Evolutionary conservation across 768 basidiomycete genomes (phyloP), one percentile per base, ranked within the genome.

Genomic region (Lactifluus subvellereus): DNA sequence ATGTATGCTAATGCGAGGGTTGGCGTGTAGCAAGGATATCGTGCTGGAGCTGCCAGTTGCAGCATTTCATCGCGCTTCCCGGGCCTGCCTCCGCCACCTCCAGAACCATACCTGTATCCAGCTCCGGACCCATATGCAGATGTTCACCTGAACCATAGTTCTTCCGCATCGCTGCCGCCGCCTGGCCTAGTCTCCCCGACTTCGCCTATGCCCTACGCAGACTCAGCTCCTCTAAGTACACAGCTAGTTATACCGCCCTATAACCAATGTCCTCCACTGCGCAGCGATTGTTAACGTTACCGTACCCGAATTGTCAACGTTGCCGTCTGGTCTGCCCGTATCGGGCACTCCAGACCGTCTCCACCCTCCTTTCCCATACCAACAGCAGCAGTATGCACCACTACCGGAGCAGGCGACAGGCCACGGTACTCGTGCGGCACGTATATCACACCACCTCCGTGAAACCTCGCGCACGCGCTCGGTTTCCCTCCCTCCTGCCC

Each of bases 11-110:
- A 66, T 10, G 54, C 56, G 65, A 64, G 14, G 11, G 33, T 37
- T 53, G 43, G 13, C 53, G 45, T 18, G 9, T 67, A 93, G 91
- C 68, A 90, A 89, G 72, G 88, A 91, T 70, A 80, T 89, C 30
- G 68, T 80, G 33, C 72, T 91, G 0, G 78, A 82, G 52, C 74
- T 93, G 10, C 88, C 88, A 13, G 78, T 90, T 0, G 77, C 77
- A 27, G 78, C 90, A 22, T 77, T 84, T 27, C 87, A 91, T 71
- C 85, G 87, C 1, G 72, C 76, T n/a, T 83, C 85, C 6, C n/a
- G n/a, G n/a, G n/a, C n/a, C 68, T 84, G 9, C 82, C 85, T n/a
- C 72, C 75, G 20, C 66, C 72, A 42, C 71, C 70, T 16, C 66
- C 64, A 16, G 67, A 65, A 30, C 66, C 64, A 20, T 58, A 64